Conservation (phyloP, 2,329 filamentous ascomycete genomes). For the Pyrenochaeta sp. region DNA sequence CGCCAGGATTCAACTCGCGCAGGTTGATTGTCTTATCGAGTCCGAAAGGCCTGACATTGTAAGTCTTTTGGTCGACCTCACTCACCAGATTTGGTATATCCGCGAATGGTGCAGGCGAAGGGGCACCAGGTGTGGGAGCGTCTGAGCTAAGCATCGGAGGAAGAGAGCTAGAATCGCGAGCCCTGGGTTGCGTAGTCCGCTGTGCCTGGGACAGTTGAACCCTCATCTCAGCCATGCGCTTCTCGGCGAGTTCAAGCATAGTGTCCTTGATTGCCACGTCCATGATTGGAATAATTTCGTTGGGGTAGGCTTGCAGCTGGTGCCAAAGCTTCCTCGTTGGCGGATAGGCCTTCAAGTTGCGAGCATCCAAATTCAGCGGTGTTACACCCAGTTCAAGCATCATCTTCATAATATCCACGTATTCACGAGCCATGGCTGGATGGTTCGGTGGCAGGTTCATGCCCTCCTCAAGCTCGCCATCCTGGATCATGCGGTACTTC, state of each 20-base stretch:
- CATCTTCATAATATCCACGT: conserved; percentile 83
- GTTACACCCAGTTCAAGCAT: conserved; percentile 89
- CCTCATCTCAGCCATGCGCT: conserved; percentile 75
- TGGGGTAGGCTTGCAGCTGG: conserved; percentile 90
- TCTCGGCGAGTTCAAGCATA: conserved; percentile 87
- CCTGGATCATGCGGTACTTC: conserved; percentile 92
- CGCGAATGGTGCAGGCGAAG: conserved; percentile 42
- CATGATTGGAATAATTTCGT: conserved; percentile 96
- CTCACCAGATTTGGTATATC: conserved; percentile 73
- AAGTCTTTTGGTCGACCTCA: conserved; percentile 80
- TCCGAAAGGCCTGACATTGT: conserved; percentile 88
- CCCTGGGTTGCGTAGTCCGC: conserved; percentile 52
- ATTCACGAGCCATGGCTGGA: conserved; percentile 79
- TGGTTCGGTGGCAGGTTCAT: conserved; percentile 72
- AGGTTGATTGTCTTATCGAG: conserved; percentile 88
- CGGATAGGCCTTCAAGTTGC: conserved; percentile 90
- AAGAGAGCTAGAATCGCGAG: conserved; percentile 71
- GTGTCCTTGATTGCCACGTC: conserved; percentile 93
- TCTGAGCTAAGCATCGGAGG: conserved; percentile 84
- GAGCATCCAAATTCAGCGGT: conserved; percentile 85
- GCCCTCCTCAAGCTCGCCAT: conserved; percentile 77
- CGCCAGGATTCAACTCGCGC: conserved; percentile 91
- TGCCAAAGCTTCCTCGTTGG: conserved; percentile 94
- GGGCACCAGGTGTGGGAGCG: conserved; percentile 56
- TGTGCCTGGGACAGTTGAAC: conserved; percentile 63